Evolutionary conservation across 2,329 filamentous ascomycete genomes (phyloP).

Genomic region (Penicillium brasilianum): DNA sequence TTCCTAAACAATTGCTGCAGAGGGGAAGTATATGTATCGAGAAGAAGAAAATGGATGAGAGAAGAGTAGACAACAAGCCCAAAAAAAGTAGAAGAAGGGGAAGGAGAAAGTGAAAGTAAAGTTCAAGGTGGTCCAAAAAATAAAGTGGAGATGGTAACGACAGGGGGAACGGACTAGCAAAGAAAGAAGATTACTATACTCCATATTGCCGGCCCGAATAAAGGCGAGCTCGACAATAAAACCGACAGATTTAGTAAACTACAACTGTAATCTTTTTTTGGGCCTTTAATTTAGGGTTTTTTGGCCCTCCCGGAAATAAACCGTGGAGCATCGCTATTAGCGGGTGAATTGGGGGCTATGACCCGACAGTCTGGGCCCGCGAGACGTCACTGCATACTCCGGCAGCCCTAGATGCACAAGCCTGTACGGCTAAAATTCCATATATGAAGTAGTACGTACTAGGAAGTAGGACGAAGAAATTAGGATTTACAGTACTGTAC

Average conservation of each 20-base stretch:
- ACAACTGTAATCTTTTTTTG: background rate
- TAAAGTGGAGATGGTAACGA: background rate
- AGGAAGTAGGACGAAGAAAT: background rate
- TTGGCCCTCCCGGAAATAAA: background rate
- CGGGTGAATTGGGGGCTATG: background rate
- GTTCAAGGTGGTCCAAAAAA: background rate
- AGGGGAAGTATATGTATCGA: background rate
- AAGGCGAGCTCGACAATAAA: background rate
- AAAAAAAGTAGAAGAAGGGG: background rate
- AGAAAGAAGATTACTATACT: background rate
- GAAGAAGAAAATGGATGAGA: background rate
- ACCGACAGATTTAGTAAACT: background rate
- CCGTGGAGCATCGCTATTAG: slow-evolving; percentile 1
- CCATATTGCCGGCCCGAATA: background rate
- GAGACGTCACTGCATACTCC: slow-evolving; percentile 16
- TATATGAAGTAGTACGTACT: background rate
- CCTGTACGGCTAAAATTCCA: background rate
- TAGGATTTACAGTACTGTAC: background rate
- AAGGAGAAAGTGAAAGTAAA: slow-evolving; percentile 1
- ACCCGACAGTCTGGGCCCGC: slow-evolving; percentile 5
- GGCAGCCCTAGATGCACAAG: background rate
- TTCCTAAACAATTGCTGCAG: background rate
- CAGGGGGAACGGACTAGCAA: background rate
- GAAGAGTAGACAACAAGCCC: background rate
- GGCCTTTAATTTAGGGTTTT: background rate